Base-by-base conservation (phyloP, 805 yeast species). In the Ogataea siamensis region DNA sequence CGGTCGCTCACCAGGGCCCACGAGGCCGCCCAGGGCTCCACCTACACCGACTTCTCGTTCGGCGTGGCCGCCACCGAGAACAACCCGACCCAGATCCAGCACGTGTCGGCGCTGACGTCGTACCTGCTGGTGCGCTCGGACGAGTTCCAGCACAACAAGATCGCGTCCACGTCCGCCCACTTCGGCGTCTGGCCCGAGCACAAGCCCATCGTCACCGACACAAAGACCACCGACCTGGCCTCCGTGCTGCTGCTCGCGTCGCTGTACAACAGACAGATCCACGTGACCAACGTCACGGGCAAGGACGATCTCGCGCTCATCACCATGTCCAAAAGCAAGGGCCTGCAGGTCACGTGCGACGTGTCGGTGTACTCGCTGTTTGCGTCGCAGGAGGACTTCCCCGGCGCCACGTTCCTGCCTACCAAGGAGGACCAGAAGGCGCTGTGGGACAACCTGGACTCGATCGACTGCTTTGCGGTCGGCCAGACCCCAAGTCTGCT, bases 161-260 rank as follows among this genome's bases (percentile, higher is more conserved):
- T 89, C 30, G 73, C 89, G n/a, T 73, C 83, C 22, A 82, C 87
- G 29, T 78, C 95, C 18, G 72, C 83, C 20, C 94, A 86, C 53
- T 79, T 88, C 54, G 78, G 81, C 46, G 67, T 77, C 23, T 89
- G 97, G 96, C 95, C 96, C 37, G 70, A 73, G 35, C 64, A 64
- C 54, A 88, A 87, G 68, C 91, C 93, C 43, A 83, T 91, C 44
- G 74, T 89, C 47, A 87, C 96, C 28, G 97, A 91, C 64, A 96
- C 98, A 34, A 80, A 78, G 60, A 81, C 91, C 17, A 85, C 96
- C 26, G 91, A 87, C 55, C 71, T 91, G 56, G 98, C 98, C n/a
- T 85, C 96, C 3, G 83, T 89, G 30, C 69, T 91, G 60, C 74
- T 91, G 55, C 71, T 91, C 65, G 95, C 97, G 29, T 84, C 96